Evolutionary conservation across 768 basidiomycete species (phyloP), one percentile per base, ranked within the genome.

Genomic region (Psilocybe cyanescens): DNA sequence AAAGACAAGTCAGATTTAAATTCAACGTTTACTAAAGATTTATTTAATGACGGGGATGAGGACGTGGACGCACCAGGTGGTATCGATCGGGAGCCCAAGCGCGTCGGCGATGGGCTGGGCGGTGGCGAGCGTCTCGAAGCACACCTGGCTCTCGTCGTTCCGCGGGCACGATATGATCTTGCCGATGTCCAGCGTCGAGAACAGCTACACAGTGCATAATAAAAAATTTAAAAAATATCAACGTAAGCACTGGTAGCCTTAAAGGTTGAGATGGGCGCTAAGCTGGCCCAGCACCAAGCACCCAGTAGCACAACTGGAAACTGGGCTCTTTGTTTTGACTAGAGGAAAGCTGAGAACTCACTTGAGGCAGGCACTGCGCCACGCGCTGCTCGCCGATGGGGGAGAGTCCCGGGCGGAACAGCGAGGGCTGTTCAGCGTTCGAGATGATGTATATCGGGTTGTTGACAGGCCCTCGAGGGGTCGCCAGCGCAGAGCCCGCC

Each of bases 401-500:
- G 1, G 69, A 64, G 17, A 71, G 59, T 3, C 72, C 70, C 28
- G 68, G 67, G 16, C 69, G 65, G 35, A 59, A 60, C 2, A 73
- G 55, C 16, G 72, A 71, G 5, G 72, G 72, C 30, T 65, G 65
- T 41, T 71, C 68, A 8, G 68, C 70, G 29, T 73, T 71, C 14
- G 66, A 62, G 57, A 73, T 70, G 50, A 71, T 67, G 48, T 66
- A 72, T 28, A 70, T 53, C 2, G 66, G 60, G 12, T 70, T 70
- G 19, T 47, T 59, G 31, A 69, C 53, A 19, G 24, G 24, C 24
- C 24, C 24, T 24, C 24, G 24, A 24, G 24, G 24, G 2, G 24
- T 24, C 24, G 58, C 54, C 17, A 35, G 9, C 31, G 56, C 63
- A 2, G 30, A 37, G 29, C 57, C 35, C 35, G 33, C 46, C 17